Conservation (phyloP, 331 rosid genomes). For the Telfairia occidentalis region DNA sequence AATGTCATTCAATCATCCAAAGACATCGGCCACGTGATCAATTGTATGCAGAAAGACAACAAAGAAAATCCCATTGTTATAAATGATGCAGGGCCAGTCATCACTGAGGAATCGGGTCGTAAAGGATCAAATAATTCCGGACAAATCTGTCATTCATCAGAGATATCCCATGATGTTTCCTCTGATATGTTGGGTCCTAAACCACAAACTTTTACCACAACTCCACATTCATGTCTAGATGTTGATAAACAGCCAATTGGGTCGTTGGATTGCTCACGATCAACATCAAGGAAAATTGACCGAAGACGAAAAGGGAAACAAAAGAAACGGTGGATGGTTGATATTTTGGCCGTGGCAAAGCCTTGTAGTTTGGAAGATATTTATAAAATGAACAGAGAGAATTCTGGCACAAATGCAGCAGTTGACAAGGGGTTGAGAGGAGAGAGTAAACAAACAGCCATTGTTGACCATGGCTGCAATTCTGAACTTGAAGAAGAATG, state of each 20-base stretch:
- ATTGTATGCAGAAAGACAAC: not conserved
- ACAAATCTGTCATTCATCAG: not conserved
- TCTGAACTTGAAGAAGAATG: not conserved
- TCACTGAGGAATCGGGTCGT: not conserved
- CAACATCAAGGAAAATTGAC: not conserved
- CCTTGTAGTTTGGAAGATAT: not conserved
- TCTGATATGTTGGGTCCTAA: not conserved
- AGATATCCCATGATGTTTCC: not conserved
- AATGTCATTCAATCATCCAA: not conserved
- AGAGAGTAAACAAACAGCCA: not conserved
- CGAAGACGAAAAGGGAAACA: not conserved
- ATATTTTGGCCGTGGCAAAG: conserved; percentile 1
- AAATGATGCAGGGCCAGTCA: too few species aligned
- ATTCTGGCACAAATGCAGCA: not conserved
- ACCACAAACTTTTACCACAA: not conserved
- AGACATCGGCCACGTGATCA: not conserved
- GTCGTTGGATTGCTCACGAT: not conserved
- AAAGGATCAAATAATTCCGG: not conserved
- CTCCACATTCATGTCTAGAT: not conserved
- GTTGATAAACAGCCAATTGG: not conserved
- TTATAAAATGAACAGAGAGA: not conserved
- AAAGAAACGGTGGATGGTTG: not conserved
- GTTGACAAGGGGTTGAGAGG: not conserved
- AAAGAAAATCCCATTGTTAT: not conserved
- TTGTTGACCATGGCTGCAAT: not conserved